Base-by-base conservation (phyloP, 2,329 filamentous ascomycete species). In the Aureobasidium zeae region DNA sequence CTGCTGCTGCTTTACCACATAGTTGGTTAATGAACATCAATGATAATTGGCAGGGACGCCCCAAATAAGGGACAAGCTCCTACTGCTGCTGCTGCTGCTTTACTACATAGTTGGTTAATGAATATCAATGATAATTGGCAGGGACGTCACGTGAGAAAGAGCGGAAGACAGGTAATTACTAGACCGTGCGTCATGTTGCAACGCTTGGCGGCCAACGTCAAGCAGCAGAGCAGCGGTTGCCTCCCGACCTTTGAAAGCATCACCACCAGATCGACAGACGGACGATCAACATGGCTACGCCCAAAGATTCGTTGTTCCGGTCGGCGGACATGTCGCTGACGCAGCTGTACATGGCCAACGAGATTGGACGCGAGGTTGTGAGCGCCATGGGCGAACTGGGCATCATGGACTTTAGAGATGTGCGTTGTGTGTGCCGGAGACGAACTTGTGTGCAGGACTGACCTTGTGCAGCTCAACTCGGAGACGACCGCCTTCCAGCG, bases 301-400 rank as follows among this genome's bases (percentile, higher is more conserved):
- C 63, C 42, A 71, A 86, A 70, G 87, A 96, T 71, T 94, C 88
- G 67, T 85, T 95, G 73, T 96, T 98, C 81, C 89, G 93, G 77
- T 98, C 91, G 64, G 86, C 87, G 85, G 86, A 95, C 68, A 98
- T 98, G 91, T 95, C 87, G 76, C 83, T 98, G 82, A 94, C 94
- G 61, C 91, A 98, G 80, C 83, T 98, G 60, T 98, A 96, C 70
- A 93, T 98, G 59, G 86, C 91, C 60, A 96, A 95, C 64, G 91
- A 98, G 74, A 96, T 98, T 56, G 89, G 91, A 57, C 81, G 91
- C 62, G 93, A 98, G 71, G 89, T 95, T 57, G 88, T 96, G 51
- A 94, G 88, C 61, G 89, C 89, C 45, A 73, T 98, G 52, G 91
- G 91, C 61, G 91, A 98, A 75, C 77, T 98, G 59, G 91, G 91